Evolutionary conservation across 176 grass and related monocot genomes (phyloP).

Genomic region (Bonia amplexicaulis): DNA sequence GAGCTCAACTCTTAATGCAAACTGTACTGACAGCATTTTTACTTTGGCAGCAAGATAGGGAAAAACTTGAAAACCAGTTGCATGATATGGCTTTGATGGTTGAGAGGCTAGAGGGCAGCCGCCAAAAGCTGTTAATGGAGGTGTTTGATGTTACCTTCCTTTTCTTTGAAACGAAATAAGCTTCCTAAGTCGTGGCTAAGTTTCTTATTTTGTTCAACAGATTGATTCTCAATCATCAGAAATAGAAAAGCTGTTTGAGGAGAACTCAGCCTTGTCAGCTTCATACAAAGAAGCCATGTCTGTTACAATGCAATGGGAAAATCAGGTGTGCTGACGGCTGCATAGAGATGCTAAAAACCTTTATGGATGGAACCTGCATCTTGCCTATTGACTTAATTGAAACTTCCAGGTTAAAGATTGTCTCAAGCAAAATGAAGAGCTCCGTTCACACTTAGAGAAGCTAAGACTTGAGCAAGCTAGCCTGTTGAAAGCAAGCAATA

Average conservation of each 20-base stretch:
- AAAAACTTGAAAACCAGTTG: conserved; percentile 86
- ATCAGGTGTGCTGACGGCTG: conserved; percentile 40
- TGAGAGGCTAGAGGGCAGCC: conserved; percentile 91
- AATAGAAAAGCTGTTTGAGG: conserved; percentile 91
- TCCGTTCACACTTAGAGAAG: conserved; percentile 59
- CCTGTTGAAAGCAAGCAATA: conserved; percentile 38
- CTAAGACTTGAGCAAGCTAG: conserved; percentile 59
- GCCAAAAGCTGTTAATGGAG: conserved; percentile 90
- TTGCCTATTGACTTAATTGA: conserved; percentile 10
- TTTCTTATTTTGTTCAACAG: conserved; percentile 37
- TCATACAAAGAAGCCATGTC: conserved; percentile 66
- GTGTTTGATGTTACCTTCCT: conserved; percentile 27
- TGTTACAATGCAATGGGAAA: conserved; percentile 83
- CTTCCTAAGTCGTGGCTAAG: neutral
- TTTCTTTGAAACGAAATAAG: conserved; percentile 31
- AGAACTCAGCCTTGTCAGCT: conserved; percentile 70
- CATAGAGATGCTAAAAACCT: neutral
- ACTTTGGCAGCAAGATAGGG: conserved; percentile 65
- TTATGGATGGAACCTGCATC: neutral
- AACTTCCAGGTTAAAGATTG: conserved; percentile 84
- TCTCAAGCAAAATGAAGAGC: conserved; percentile 90
- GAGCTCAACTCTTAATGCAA: neutral
- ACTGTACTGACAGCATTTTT: conserved; percentile 1
- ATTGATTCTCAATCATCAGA: conserved; percentile 97
- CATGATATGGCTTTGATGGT: conserved; percentile 96